phyloP scores from a whole-genome alignment of 2,329 filamentous ascomycete species.

The Lachnellula subtilissima region DNA sequence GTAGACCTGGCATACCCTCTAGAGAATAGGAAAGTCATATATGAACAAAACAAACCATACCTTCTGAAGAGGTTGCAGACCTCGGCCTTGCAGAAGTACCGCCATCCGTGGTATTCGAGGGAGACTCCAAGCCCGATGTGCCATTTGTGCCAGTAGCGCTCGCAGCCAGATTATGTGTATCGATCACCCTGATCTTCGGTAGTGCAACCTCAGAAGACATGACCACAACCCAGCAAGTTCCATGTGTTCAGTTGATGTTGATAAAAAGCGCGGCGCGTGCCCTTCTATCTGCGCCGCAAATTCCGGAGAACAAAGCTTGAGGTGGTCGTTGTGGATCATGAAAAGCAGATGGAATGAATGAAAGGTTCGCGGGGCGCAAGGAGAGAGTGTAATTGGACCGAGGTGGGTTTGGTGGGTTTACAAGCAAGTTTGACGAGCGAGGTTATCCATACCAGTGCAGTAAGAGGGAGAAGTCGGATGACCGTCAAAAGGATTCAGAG shows the following conservation, averaged over 20 bases:
- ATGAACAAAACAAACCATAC: conserved; percentile 17
- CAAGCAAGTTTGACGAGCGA: neutral
- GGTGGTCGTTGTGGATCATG: neutral
- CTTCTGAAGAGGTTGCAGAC: conserved; percentile 30
- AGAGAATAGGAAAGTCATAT: neutral
- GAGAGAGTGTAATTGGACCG: neutral
- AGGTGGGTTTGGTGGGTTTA: neutral
- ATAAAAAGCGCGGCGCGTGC: conserved; percentile 6
- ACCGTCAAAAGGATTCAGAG: no score
- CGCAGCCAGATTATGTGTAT: conserved; percentile 21
- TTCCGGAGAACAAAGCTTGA: conserved; percentile 1
- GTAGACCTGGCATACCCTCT: neutral
- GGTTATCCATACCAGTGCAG: neutral
- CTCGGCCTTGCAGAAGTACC: conserved; percentile 24
- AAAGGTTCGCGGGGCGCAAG: neutral
- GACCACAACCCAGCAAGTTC: conserved; percentile 21
- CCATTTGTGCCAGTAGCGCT: conserved; percentile 15
- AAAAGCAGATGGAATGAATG: neutral
- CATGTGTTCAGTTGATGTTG: conserved; percentile 22
- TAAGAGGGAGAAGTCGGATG: neutral
- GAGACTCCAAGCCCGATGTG: conserved; percentile 22
- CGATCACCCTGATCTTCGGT: conserved; percentile 30
- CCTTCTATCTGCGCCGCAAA: conserved; percentile 14
- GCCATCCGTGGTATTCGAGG: conserved; percentile 26
- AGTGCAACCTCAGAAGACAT: conserved; percentile 26